phyloP scores from a whole-genome alignment of 1,139 yeast species.

The Diutina ranongensis region DNA sequence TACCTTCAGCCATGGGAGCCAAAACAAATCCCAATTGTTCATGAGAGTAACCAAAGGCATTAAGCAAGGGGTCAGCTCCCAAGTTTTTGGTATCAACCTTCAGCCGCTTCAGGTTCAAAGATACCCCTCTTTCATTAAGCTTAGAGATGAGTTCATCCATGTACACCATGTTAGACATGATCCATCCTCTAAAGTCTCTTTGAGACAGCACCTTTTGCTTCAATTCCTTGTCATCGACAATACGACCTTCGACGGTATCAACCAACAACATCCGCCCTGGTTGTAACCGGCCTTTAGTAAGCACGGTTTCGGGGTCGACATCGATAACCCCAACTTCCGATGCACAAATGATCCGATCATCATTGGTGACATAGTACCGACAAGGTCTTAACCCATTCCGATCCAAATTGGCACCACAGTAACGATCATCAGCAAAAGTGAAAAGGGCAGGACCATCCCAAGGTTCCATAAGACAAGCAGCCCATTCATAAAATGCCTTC shows the following conservation, averaged over 20 bases:
- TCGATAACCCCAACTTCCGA: slow-evolving; percentile 97
- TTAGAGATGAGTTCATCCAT: slow-evolving; percentile 63
- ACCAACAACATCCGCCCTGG: slow-evolving; percentile 96
- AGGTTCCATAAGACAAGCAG: slow-evolving; percentile 97
- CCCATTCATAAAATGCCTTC: slow-evolving; percentile 97
- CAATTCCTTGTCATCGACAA: slow-evolving; percentile 87
- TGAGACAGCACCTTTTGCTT: slow-evolving; percentile 73
- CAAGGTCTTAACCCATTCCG: slow-evolving; percentile 98
- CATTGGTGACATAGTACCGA: slow-evolving; percentile 90
- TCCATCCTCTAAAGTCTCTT: slow-evolving; percentile 91
- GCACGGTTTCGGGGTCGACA: slow-evolving; percentile 69
- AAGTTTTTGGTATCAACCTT: slow-evolving; percentile 11
- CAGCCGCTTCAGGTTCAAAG: slow-evolving; percentile 10
- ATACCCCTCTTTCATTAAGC: slow-evolving; percentile 38
- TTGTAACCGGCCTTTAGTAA: slow-evolving; percentile 86
- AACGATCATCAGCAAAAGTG: slow-evolving; percentile 94
- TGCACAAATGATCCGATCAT: slow-evolving; percentile 93
- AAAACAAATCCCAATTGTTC: slow-evolving; percentile 78
- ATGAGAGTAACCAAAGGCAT: slow-evolving; percentile 84
- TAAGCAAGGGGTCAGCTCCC: slow-evolving; percentile 55
- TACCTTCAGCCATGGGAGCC: slow-evolving; percentile 94
- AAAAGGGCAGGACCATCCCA: slow-evolving; percentile 99
- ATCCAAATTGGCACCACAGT: slow-evolving; percentile 96
- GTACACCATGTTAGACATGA: slow-evolving; percentile 72
- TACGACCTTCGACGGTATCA: slow-evolving; percentile 84